Conservation (phyloP, 2,329 filamentous ascomycete species). For the Botryotinia convoluta region DNA sequence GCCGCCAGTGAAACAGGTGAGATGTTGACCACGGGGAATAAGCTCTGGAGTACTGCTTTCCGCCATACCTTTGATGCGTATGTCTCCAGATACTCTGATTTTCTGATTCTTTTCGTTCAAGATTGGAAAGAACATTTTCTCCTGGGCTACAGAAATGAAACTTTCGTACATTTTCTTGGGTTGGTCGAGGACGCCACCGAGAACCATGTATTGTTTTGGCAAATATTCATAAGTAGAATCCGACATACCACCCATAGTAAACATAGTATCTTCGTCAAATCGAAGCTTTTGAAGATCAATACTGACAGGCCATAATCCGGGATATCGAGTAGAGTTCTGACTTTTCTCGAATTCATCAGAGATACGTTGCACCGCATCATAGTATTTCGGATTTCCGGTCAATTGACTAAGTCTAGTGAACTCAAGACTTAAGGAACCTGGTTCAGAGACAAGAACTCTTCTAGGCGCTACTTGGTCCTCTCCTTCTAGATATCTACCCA, state of each 20-base stretch:
- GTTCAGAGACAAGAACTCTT: constrained; percentile 55
- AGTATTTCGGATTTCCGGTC: constrained; percentile 59
- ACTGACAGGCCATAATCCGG: constrained; percentile 61
- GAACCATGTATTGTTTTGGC: constrained; percentile 45
- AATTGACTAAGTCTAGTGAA: constrained; percentile 63
- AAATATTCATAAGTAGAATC: constrained; percentile 66
- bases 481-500: constrained; percentile 39
- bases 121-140: constrained; percentile 46
- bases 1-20: constrained; percentile 71
- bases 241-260: constrained; percentile 54
- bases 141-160: constrained; percentile 47
- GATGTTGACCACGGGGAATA: constrained; percentile 53
- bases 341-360: constrained; percentile 54
- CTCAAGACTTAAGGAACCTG: constrained; percentile 60
- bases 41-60: constrained; percentile 46
- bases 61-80: constrained; percentile 35
- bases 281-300: constrained; percentile 47
- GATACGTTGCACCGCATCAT: constrained; percentile 59
- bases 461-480: constrained; percentile 59
- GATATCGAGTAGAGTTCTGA: constrained; percentile 55
- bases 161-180: constrained; percentile 44
- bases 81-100: constrained; percentile 51
- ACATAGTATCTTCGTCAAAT: constrained; percentile 54
- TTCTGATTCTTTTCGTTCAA: constrained; percentile 41
- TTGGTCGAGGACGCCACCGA: constrained; percentile 29